phyloP scores from a whole-genome alignment of 305 asterid species.

The Fraxinus paxiana region DNA sequence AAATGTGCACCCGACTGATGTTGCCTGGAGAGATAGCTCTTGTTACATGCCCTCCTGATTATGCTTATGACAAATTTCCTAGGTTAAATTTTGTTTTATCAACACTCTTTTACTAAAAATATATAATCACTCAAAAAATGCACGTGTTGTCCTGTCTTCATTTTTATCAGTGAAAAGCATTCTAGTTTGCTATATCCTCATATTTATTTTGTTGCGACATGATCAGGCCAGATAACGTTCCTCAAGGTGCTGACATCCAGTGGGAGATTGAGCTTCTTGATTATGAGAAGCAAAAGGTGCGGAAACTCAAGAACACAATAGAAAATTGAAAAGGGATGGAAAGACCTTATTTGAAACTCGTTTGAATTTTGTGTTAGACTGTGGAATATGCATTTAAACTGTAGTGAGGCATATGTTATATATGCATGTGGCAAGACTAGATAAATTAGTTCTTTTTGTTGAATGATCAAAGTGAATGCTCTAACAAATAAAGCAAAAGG shows the following conservation, averaged over 20 bases:
- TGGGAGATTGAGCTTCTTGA: slow-evolving; percentile 99
- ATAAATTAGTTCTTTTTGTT: neutral
- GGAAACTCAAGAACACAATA: slow-evolving; percentile 3
- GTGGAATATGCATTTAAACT: neutral
- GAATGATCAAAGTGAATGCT: neutral
- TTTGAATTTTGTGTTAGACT: neutral
- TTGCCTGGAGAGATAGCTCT: slow-evolving; percentile 90
- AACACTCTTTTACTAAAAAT: neutral
- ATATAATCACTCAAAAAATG: neutral
- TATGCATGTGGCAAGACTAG: neutral
- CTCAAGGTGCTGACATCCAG: slow-evolving; percentile 69
- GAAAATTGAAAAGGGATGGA: neutral
- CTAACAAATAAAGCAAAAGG: neutral
- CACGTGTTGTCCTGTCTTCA: neutral
- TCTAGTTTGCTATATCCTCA: neutral
- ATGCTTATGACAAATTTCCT: slow-evolving; percentile 91
- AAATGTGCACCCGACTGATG: slow-evolving; percentile 93
- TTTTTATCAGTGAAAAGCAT: neutral
- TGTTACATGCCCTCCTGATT: slow-evolving; percentile 92
- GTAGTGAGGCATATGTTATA: neutral
- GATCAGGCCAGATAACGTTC: slow-evolving; percentile 75
- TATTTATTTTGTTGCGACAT: slow-evolving; percentile 15
- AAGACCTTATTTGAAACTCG: neutral
- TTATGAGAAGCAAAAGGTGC: slow-evolving; percentile 83
- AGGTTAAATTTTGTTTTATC: slow-evolving; percentile 41